phyloP scores from a whole-genome alignment of 345 rosid species.

The Heritiera fomes region DNA sequence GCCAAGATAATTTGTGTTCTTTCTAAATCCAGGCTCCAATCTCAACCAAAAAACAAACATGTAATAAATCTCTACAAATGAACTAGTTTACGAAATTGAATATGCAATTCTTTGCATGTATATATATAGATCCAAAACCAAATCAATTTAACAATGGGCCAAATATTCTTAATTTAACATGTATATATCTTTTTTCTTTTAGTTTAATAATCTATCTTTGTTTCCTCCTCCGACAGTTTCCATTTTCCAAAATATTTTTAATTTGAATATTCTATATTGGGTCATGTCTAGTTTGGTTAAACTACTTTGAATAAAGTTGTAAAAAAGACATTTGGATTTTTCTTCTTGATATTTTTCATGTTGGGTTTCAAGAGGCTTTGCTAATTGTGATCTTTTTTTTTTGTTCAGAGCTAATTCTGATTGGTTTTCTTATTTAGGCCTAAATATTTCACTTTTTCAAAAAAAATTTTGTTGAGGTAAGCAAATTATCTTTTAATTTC shows the following conservation, averaged over 20 bases:
- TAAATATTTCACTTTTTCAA: background rate
- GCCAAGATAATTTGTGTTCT: no score
- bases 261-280: no score
- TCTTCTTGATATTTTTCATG: background rate
- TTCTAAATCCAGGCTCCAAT: no score
- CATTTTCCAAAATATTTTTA: background rate
- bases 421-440: conserved; percentile 16
- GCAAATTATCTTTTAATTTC: background rate
- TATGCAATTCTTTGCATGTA: no score
- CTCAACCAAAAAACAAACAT: no score
- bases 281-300: background rate
- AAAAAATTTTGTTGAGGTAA: background rate
- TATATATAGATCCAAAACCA: no score
- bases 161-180: no score
- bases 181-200: background rate
- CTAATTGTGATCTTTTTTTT: background rate
- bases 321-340: background rate
- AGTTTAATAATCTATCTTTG: background rate
- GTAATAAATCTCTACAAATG: no score
- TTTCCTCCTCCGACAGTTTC: background rate
- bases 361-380: background rate
- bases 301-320: background rate
- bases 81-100: no score
- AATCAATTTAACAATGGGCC: no score
- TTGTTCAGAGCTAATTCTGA: no score